phyloP scores from a whole-genome alignment of 2,329 filamentous ascomycete genomes.

The Cladosporium cucumerinum region DNA sequence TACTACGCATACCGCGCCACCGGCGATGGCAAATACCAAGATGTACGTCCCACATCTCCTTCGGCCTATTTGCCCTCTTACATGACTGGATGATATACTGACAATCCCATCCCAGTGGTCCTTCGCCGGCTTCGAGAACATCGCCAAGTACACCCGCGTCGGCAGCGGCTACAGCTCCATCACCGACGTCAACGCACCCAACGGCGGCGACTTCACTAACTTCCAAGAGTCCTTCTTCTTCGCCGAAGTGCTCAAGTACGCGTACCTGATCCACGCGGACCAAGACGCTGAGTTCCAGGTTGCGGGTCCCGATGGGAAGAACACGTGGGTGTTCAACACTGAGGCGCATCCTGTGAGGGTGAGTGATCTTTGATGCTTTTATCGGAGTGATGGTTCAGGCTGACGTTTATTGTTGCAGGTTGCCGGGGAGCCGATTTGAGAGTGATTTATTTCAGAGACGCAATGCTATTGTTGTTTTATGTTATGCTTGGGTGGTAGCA shows the following conservation, averaged over 20 bases:
- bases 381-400: neutral
- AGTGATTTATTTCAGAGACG: neutral
- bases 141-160: slow-evolving; percentile 61
- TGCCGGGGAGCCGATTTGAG: neutral
- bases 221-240: slow-evolving; percentile 87
- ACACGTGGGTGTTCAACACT: slow-evolving; percentile 61
- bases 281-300: slow-evolving; percentile 18
- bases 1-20: slow-evolving; percentile 87
- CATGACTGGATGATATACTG: neutral
- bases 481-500: neutral
- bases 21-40: slow-evolving; percentile 70
- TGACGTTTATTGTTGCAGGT: neutral
- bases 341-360: slow-evolving; percentile 61
- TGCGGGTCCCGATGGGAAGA: slow-evolving; percentile 33
- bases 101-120: slow-evolving; percentile 52
- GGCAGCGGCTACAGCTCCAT: slow-evolving; percentile 67
- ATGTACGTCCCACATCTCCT: slow-evolving; percentile 37
- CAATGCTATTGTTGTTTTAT: neutral
- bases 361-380: neutral
- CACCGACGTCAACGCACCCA: slow-evolving; percentile 59
- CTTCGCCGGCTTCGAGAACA: slow-evolving; percentile 71
- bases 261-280: slow-evolving; percentile 17
- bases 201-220: slow-evolving; percentile 62
- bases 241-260: slow-evolving; percentile 83
- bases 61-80: neutral